Percentiles rank a stretch among this genome's conserved stretches.
Evolutionary conservation across 2,329 filamentous ascomycete species (phyloP).

Genomic region (Diatrype stigma): DNA sequence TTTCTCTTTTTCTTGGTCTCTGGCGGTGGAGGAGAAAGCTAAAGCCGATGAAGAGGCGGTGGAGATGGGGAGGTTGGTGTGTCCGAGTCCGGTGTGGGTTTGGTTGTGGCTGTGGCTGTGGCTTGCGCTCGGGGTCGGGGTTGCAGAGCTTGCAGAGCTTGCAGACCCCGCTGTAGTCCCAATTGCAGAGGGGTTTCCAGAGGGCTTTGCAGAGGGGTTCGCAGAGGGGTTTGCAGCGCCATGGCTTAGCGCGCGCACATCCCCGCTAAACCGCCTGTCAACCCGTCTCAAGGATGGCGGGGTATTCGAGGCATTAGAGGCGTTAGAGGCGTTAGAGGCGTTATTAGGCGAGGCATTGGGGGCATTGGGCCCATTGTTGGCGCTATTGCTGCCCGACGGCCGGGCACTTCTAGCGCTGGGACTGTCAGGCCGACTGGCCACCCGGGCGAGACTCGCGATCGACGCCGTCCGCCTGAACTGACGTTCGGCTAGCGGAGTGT

Average conservation of each 20-base stretch:
- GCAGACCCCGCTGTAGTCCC: no score
- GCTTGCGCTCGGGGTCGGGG: no score
- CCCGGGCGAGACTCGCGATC: slow-evolving; percentile 53
- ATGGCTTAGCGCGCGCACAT: slow-evolving; percentile 66
- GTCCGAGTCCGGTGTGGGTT: background rate
- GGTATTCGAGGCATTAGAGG: no score
- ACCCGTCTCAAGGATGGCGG: slow-evolving; percentile 64
- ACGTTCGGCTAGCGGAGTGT: slow-evolving; percentile 18
- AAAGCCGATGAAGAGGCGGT: slow-evolving; percentile 14
- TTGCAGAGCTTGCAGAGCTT: no score
- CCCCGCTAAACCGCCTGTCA: slow-evolving; percentile 66
- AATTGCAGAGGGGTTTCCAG: no score
- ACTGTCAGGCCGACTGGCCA: slow-evolving; percentile 58
- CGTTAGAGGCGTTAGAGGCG: no score
- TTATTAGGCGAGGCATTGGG: no score
- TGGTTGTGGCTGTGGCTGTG: slow-evolving; percentile 24
- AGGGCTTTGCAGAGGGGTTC: no score
- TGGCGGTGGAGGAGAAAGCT: slow-evolving; percentile 24
- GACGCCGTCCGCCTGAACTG: slow-evolving; percentile 42
- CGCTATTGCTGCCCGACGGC: slow-evolving; percentile 48
- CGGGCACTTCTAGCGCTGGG: slow-evolving; percentile 52
- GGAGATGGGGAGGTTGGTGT: slow-evolving; percentile 7
- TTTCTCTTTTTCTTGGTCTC: slow-evolving; percentile 39
- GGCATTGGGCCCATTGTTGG: no score
- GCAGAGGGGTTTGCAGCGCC: no score